Evolutionary conservation across 2,329 filamentous ascomycete species (phyloP).

Genomic region (Clonostachys rosea): DNA sequence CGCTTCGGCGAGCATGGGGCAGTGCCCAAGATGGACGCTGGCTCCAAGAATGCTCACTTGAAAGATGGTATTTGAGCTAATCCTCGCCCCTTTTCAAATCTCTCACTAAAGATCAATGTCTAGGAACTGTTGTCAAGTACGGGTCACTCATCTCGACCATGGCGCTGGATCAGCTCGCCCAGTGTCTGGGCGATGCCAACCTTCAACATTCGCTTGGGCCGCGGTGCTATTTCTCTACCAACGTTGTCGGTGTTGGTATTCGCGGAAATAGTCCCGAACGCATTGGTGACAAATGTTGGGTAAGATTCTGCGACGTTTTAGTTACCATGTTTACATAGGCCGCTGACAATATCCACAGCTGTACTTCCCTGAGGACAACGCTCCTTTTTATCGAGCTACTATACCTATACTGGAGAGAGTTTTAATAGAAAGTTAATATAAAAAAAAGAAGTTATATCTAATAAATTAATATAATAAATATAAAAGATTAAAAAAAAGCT

Average conservation of each 20-base stretch:
- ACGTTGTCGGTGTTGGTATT: constrained; percentile 94
- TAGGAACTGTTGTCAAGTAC: constrained; percentile 73
- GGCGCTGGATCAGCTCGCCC: constrained; percentile 84
- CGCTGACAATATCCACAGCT: constrained; percentile 41
- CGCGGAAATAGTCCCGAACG: constrained; percentile 87
- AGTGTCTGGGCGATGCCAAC: constrained; percentile 84
- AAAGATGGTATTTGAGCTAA: constrained; percentile 54
- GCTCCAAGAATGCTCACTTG: constrained; percentile 77
- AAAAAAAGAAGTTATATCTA: too few relatives aligned
- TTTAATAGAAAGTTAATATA: too few relatives aligned
- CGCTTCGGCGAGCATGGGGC: constrained; percentile 80
- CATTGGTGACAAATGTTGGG: constrained; percentile 99
- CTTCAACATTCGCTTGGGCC: constrained; percentile 79
- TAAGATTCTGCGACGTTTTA: constrained; percentile 27
- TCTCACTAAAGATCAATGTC: constrained; percentile 59
- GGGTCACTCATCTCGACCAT: constrained; percentile 93
- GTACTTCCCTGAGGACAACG: constrained; percentile 99
- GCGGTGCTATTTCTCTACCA: constrained; percentile 94
- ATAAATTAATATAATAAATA: too few relatives aligned
- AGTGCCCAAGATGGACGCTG: constrained; percentile 82
- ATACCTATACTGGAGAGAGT: too few relatives aligned
- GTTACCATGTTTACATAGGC: too few relatives aligned
- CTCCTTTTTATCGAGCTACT: constrained; percentile 97
- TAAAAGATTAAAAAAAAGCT: too few relatives aligned
- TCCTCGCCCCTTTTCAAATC: constrained; percentile 46